Evolutionary conservation across 352 stramenopile genomes (phyloP).

Genomic region (Pythium dissotocum): DNA sequence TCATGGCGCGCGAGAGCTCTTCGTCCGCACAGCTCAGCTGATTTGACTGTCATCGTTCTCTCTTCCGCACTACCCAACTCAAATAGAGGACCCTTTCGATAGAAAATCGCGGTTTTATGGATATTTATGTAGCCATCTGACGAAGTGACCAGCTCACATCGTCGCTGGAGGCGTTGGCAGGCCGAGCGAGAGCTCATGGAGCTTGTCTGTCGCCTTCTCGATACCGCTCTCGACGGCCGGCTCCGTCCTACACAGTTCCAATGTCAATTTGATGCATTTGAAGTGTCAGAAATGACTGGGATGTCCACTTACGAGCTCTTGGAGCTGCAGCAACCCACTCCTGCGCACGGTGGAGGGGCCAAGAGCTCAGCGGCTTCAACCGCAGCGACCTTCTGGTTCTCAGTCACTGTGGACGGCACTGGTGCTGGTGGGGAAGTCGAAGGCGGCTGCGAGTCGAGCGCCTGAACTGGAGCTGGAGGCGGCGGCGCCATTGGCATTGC

Average conservation of each 20-base stretch:
- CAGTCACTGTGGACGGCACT: constrained; percentile 6
- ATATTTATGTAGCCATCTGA: constrained; percentile 15
- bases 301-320: constrained; percentile 18
- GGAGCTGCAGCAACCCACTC: neutral
- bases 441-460: constrained; percentile 4
- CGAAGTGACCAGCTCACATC: constrained; percentile 3
- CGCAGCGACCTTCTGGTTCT: constrained; percentile 27
- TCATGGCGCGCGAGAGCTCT: constrained; percentile 1
- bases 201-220: constrained; percentile 1
- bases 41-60: constrained; percentile 5
- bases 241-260: constrained; percentile 3
- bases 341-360: constrained; percentile 4
- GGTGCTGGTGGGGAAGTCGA: constrained; percentile 14
- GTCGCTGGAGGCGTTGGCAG: neutral
- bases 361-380: constrained; percentile 25
- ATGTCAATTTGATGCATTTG: neutral
- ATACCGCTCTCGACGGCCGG: constrained; percentile 6
- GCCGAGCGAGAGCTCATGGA: constrained; percentile 10
- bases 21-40: neutral
- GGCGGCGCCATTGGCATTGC: constrained; percentile 11
- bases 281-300: neutral
- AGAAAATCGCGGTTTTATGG: constrained; percentile 13
- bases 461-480: constrained; percentile 5
- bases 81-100: constrained; percentile 1
- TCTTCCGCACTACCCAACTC: constrained; percentile 1